Percentiles rank a stretch among this genome's conserved stretches.
These are phyloP conservation scores for Boletus calvinii DNA, from an alignment of 1,284 basidiomycete genomes.

Conservation along the genomic window DNA sequence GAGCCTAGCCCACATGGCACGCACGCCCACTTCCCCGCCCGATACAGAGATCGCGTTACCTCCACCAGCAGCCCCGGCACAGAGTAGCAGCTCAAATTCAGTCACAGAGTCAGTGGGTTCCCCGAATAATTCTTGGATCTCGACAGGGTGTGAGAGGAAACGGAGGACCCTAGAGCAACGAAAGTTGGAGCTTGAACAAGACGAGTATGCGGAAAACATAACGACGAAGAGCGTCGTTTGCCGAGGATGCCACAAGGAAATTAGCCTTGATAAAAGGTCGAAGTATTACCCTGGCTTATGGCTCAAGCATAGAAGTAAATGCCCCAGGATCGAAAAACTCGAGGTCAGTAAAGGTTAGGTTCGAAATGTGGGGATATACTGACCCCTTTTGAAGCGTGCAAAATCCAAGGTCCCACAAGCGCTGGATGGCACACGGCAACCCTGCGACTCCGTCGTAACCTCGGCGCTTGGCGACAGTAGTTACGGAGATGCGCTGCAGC, in stretches of 20 bases:
- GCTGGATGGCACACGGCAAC: neutral
- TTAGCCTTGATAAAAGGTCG: constrained; percentile 36
- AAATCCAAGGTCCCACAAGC: constrained; percentile 4
- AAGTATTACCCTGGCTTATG: constrained; percentile 36
- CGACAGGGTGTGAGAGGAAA: constrained; percentile 29
- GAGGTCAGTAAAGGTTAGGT: constrained; percentile 26
- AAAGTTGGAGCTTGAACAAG: constrained; percentile 29
- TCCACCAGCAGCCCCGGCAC: constrained; percentile 8
- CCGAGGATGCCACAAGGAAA: constrained; percentile 26
- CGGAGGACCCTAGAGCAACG: constrained; percentile 31
- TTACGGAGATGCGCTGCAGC: constrained; percentile 1
- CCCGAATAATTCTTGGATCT: constrained; percentile 10
- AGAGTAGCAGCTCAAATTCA: neutral
- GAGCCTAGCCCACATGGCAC: constrained; percentile 10
- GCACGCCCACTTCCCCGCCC: constrained; percentile 13
- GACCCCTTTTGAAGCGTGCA: constrained; percentile 20
- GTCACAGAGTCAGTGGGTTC: neutral
- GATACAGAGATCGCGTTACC: constrained; percentile 11
- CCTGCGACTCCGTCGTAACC: neutral
- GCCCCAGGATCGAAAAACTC: constrained; percentile 22
- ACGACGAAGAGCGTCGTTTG: constrained; percentile 30
- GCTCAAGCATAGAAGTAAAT: constrained; percentile 30
- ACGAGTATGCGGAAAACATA: constrained; percentile 28
- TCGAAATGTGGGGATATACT: constrained; percentile 2
- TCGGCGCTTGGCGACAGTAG: neutral